A percentile compares a stretch with the other conserved stretches of the same genome.
These are phyloP conservation scores for Babesia gibsoni DNA, from an alignment of 169 alveolate genomes.

Conservation along the genomic window DNA sequence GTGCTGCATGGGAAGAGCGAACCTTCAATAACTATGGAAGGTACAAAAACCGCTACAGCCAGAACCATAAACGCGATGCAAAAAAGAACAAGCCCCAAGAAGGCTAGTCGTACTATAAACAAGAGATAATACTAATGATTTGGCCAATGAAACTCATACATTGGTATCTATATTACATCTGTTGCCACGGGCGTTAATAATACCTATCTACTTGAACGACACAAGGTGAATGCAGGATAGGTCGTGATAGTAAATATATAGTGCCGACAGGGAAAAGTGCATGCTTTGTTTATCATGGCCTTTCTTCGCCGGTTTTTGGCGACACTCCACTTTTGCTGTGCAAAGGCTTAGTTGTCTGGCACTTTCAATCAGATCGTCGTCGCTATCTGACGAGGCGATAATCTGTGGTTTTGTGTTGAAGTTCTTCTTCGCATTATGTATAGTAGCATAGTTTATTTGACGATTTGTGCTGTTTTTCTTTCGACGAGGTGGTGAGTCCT, in stretches of 20 bases:
- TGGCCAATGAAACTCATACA: too few species aligned
- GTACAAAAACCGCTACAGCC: not conserved
- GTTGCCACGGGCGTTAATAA: too few species aligned
- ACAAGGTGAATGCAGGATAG: not conserved
- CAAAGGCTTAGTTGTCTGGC: too few species aligned
- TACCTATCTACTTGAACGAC: not conserved
- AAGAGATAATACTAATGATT: too few species aligned
- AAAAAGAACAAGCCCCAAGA: conserved; percentile 3
- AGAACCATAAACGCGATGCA: not conserved
- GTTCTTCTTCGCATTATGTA: conserved; percentile 15
- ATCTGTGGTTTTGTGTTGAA: conserved; percentile 7
- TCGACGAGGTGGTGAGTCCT: not conserved
- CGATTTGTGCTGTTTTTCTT: conserved; percentile 9
- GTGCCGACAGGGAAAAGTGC: not conserved
- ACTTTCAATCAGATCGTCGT: too few species aligned
- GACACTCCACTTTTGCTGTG: too few species aligned
- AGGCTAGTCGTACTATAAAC: not conserved
- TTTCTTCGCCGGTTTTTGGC: not conserved
- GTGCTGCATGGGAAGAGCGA: not conserved
- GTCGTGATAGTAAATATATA: conserved; percentile 19
- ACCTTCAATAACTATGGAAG: not conserved
- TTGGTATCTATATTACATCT: too few species aligned
- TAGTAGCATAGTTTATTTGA: not conserved
- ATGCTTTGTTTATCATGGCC: not conserved
- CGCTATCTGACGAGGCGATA: not conserved